Base-by-base conservation (phyloP, 495 filamentous ascomycete species). In the Hypomontagnella monticulosa region DNA sequence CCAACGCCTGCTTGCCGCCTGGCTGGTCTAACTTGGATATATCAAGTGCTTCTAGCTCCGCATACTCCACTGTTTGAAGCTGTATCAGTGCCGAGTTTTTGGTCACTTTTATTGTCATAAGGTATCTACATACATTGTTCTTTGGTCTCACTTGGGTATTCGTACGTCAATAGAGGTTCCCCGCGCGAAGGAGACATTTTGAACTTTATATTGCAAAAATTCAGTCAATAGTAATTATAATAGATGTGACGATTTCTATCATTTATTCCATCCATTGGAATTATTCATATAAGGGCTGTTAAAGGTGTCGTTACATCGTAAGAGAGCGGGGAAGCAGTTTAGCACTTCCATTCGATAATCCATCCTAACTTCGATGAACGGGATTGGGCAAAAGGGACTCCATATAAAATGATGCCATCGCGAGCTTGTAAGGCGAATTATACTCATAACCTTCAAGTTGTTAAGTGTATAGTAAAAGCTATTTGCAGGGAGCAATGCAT, bases 1-100 rank as follows among this genome's bases (percentile, higher is more conserved):
- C 83, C n/a, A 87, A 73, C 12, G 75, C 69, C 57, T 84, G 61
- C 60, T 85, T 85, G 8, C 82, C 84, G 9, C 80, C 82, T 8
- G 80, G 78, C 44, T 81, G 67, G 40, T 82, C 75, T 43, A 82
- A 79, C 32, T 69, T 76, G 11, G 77, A 78, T 3, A 87, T 74
- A 57, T 87, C 85, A 12, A 87, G 75, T 4, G 80, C 82, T 46
- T 81, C 75, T 4, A 87, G 72, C 5, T 69, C 59, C 2, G 64
- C 64, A 57, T 71, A 71, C 47, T 67, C 43, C 34, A 71, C 68
- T 85, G 33, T 59, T 44, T 3, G 0, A 12, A 1, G 18, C 14
- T 5, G 38, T 16, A 33, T 67, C 8, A 57, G 23, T 19, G 9
- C 23, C 23, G 6, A 27, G 1, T 40, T 6, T 2, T 16, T 1